Percentiles rank a stretch among this genome's conserved stretches.
These are phyloP conservation scores for Tolypocladium inflatum DNA, from an alignment of 2,329 filamentous ascomycete species.

Conservation along the genomic window DNA sequence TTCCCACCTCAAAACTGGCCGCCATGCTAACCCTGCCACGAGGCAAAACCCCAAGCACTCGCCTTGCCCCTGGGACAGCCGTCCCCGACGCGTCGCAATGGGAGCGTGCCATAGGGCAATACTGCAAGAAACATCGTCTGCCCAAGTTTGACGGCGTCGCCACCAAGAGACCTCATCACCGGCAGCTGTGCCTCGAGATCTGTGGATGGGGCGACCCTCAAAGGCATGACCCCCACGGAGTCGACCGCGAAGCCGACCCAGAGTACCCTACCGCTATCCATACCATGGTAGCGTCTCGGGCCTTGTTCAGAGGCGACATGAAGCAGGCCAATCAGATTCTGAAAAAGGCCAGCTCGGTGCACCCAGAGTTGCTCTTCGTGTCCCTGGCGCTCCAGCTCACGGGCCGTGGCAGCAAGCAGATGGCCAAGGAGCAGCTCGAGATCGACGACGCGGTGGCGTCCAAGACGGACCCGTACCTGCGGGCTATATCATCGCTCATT, in stretches of 20 bases:
- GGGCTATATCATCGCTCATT: conserved; percentile 70
- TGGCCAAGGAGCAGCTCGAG: conserved; percentile 41
- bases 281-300: conserved; percentile 68
- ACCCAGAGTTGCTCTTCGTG: conserved; percentile 58
- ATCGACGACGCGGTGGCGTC: conserved; percentile 50
- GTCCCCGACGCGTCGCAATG: conserved; percentile 43
- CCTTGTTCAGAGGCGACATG: conserved; percentile 63
- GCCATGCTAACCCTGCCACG: conserved; percentile 4
- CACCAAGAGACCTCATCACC: conserved; percentile 58
- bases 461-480: conserved; percentile 67
- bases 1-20: not conserved
- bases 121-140: conserved; percentile 54
- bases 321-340: conserved; percentile 61
- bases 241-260: conserved; percentile 30
- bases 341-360: conserved; percentile 52
- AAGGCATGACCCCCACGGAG: conserved; percentile 33
- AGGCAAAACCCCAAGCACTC: conserved; percentile 39
- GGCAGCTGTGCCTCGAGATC: conserved; percentile 66
- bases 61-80: conserved; percentile 34
- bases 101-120: conserved; percentile 52
- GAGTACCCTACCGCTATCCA: conserved; percentile 45
- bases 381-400: conserved; percentile 58
- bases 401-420: conserved; percentile 34
- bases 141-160: conserved; percentile 52
- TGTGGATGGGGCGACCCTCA: conserved; percentile 60